phyloP scores from a whole-genome alignment of 1,284 basidiomycete genomes.

The Ceratobasidium sp. region DNA sequence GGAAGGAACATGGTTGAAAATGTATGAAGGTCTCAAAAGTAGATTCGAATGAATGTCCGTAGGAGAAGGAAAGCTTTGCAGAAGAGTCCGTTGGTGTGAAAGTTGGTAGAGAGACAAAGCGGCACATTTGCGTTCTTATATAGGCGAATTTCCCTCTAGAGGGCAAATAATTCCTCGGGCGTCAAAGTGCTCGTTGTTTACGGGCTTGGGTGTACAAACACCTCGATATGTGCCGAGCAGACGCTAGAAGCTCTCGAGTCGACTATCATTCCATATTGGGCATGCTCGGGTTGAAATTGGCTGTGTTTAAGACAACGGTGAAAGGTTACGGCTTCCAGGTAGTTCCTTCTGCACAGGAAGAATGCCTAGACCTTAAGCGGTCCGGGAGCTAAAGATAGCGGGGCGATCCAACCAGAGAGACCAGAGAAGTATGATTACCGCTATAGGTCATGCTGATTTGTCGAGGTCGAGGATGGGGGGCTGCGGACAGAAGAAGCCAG shows the following conservation, averaged over 20 bases:
- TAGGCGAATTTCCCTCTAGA: neutral
- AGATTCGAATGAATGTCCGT: neutral
- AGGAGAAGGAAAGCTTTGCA: neutral
- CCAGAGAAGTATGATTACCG: neutral
- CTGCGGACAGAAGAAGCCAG: constrained; percentile 28
- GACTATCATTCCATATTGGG: neutral
- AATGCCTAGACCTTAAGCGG: neutral
- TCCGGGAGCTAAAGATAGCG: constrained; percentile 1
- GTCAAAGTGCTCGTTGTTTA: neutral
- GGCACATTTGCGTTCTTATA: constrained; percentile 20
- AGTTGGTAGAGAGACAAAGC: constrained; percentile 19
- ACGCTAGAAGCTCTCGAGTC: neutral
- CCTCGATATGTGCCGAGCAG: neutral
- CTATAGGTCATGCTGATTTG: neutral
- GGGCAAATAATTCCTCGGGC: neutral
- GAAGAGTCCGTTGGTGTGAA: constrained; percentile 3
- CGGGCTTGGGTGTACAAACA: neutral
- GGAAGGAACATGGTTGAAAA: constrained; percentile 16
- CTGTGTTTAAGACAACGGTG: neutral
- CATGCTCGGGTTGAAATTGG: neutral
- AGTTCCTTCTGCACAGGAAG: neutral
- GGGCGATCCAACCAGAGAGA: neutral
- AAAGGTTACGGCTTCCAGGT: neutral
- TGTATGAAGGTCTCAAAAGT: neutral
- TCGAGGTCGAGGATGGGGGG: neutral